These are phyloP conservation scores for Oryza longistaminata DNA, from an alignment of 176 grass and related monocot genomes.

Conservation along the genomic window DNA sequence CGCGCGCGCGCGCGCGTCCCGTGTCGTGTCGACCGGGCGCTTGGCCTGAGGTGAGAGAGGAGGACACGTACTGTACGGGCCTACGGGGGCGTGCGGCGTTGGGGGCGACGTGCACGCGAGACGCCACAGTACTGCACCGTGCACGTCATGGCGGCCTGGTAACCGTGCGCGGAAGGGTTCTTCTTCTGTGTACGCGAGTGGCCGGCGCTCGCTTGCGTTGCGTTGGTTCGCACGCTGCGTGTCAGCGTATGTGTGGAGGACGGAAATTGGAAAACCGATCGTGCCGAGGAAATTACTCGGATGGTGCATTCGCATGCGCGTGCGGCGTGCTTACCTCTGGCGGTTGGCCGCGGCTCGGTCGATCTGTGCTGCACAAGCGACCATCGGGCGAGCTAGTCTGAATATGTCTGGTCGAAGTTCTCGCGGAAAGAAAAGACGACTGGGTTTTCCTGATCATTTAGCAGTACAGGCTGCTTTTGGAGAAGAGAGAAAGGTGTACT, in stretches of 20 bases:
- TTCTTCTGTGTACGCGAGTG: too few relatives aligned
- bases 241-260: background rate
- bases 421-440: background rate
- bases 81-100: too few relatives aligned
- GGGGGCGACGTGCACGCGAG: too few relatives aligned
- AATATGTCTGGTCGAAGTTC: background rate
- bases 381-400: background rate
- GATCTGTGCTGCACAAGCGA: background rate
- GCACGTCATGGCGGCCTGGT: too few relatives aligned
- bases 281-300: background rate
- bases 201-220: too few relatives aligned
- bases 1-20: too few relatives aligned
- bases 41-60: too few relatives aligned
- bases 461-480: background rate
- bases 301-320: background rate
- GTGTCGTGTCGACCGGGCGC: too few relatives aligned
- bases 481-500: background rate
- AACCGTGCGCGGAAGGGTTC: background rate
- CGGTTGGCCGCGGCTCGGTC: background rate
- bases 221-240: background rate
- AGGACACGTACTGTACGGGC: too few relatives aligned
- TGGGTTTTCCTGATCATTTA: background rate
- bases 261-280: background rate
- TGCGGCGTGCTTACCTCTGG: background rate
- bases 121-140: too few relatives aligned